Conservation (phyloP, 805 yeast genomes). For the Phaffomyces antillensis region DNA sequence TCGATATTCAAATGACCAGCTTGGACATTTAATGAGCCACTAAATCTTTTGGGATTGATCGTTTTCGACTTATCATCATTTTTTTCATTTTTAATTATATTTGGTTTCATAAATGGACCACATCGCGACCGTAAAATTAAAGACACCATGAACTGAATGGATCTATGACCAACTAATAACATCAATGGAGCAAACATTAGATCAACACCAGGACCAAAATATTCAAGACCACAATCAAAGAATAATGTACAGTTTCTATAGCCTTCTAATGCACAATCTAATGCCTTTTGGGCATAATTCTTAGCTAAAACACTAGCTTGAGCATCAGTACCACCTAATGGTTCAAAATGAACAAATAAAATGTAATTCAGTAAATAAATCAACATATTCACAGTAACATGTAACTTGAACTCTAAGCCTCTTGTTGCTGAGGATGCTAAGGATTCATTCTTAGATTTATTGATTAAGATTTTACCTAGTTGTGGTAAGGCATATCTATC, state of each 20-base stretch:
- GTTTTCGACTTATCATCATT: neutral
- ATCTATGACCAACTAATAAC: constrained; percentile 47
- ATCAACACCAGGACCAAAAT: constrained; percentile 35
- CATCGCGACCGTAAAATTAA: constrained; percentile 41
- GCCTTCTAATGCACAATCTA: constrained; percentile 37
- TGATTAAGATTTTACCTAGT: constrained; percentile 19
- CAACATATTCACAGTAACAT: constrained; percentile 38
- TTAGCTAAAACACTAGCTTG: constrained; percentile 28
- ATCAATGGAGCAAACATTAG: constrained; percentile 42
- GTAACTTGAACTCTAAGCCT: constrained; percentile 32
- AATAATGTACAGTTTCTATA: constrained; percentile 34
- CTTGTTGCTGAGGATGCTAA: constrained; percentile 27
- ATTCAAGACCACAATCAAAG: constrained; percentile 29
- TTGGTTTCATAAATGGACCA: constrained; percentile 32
- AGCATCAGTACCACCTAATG: constrained; percentile 30
- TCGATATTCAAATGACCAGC: constrained; percentile 10
- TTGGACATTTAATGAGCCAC: constrained; percentile 8
- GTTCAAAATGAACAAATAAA: constrained; percentile 37
- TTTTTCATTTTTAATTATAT: neutral
- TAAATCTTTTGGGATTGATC: constrained; percentile 13
- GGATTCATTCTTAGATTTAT: constrained; percentile 18
- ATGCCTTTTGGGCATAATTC: constrained; percentile 34
- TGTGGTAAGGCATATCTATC: constrained; percentile 33
- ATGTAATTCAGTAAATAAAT: constrained; percentile 45
- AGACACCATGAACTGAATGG: constrained; percentile 52